Percentiles rank a stretch among this genome's conserved stretches.
Evolutionary conservation across 2,329 filamentous ascomycete species (phyloP).

Genomic region (Neophaeococcomyces mojaviensis): DNA sequence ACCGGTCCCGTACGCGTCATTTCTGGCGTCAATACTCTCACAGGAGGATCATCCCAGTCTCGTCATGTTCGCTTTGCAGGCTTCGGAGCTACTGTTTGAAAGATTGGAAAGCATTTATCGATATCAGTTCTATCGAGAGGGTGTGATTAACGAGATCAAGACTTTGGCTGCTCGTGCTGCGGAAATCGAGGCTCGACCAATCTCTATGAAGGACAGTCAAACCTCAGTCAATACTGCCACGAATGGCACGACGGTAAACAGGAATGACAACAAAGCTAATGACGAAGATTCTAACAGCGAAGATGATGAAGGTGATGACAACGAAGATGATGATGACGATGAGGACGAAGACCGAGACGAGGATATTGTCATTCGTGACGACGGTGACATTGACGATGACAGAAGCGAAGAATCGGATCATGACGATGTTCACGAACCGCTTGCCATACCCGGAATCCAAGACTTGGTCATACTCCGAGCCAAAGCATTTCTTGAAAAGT

Average conservation of each 20-base stretch:
- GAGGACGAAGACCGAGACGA: slow-evolving; percentile 43
- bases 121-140: slow-evolving; percentile 95
- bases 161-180: slow-evolving; percentile 57
- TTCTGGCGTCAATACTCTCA: slow-evolving; percentile 86
- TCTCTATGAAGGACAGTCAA: slow-evolving; percentile 8
- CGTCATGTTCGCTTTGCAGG: slow-evolving; percentile 79
- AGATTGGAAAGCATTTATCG: slow-evolving; percentile 82
- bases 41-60: slow-evolving; percentile 87
- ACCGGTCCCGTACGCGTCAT: slow-evolving; percentile 89
- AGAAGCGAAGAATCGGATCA: slow-evolving; percentile 55
- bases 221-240: slow-evolving; percentile 1
- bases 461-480: slow-evolving; percentile 69
- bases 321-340: slow-evolving; percentile 34
- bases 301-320: slow-evolving; percentile 41
- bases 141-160: slow-evolving; percentile 83
- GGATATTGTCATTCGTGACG: slow-evolving; percentile 50
- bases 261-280: slow-evolving; percentile 36
- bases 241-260: slow-evolving; percentile 14
- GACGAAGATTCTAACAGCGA: slow-evolving; percentile 50
- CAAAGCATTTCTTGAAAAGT: slow-evolving; percentile 72
- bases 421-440: slow-evolving; percentile 31
- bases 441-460: slow-evolving; percentile 48
- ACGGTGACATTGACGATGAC: slow-evolving; percentile 52
- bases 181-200: slow-evolving; percentile 9
- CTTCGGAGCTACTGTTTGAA: slow-evolving; percentile 77